Evolutionary conservation across 805 yeast genomes (phyloP).

Genomic region (Yamadazyma sp.): DNA sequence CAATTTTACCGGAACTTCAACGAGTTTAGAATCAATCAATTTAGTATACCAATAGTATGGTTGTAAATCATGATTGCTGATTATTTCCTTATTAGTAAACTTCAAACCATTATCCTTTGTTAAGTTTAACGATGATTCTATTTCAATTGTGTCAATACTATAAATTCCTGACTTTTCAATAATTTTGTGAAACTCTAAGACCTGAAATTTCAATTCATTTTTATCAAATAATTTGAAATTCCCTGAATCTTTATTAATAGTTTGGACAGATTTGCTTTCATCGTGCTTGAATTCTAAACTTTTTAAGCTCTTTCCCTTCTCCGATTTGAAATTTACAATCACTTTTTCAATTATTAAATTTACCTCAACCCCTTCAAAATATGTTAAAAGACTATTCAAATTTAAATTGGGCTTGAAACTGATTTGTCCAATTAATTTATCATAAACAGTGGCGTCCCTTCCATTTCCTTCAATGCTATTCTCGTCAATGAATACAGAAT

Average conservation of each 20-base stretch:
- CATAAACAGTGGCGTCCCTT: slow-evolving; percentile 9
- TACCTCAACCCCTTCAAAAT: slow-evolving; percentile 1
- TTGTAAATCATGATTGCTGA: not conserved
- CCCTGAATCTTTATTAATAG: not conserved
- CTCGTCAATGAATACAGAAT: slow-evolving; percentile 16
- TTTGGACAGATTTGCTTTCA: not conserved
- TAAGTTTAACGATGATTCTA: slow-evolving; percentile 13
- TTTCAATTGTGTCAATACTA: slow-evolving; percentile 16
- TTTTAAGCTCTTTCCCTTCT: not conserved
- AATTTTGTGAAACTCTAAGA: slow-evolving; percentile 20
- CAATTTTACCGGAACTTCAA: slow-evolving; percentile 6
- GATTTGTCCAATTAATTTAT: slow-evolving; percentile 17
- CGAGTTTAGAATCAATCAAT: slow-evolving; percentile 1
- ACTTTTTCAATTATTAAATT: not conserved
- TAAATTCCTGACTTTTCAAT: slow-evolving; percentile 22
- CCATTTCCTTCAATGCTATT: slow-evolving; percentile 6
- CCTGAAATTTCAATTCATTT: not conserved
- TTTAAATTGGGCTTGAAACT: slow-evolving; percentile 11
- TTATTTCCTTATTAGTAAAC: slow-evolving; percentile 9
- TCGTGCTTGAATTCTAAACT: slow-evolving; percentile 1
- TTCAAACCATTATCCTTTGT: slow-evolving; percentile 2
- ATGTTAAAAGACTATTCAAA: not conserved
- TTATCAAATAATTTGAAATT: not conserved
- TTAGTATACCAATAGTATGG: slow-evolving; percentile 9
- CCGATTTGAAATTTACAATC: not conserved